Conservation (phyloP, 2,329 filamentous ascomycete species). For the Verticillium nonalfalfae region DNA sequence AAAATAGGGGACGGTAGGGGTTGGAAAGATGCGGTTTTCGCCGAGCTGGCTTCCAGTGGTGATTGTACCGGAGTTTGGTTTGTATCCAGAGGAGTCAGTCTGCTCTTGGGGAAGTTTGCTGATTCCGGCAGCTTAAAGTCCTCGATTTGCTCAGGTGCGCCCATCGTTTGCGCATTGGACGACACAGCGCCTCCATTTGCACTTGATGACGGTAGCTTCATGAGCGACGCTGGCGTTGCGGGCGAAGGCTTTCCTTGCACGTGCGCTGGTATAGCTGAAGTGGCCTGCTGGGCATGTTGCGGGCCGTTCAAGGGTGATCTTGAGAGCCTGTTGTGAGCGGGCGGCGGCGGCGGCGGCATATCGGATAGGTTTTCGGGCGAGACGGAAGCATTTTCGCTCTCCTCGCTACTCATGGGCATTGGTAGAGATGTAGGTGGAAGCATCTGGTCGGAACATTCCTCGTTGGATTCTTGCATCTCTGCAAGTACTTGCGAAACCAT, state of each 20-base stretch:
- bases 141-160: conserved; percentile 47
- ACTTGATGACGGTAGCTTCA: conserved; percentile 61
- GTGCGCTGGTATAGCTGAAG: conserved; percentile 15
- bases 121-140: conserved; percentile 69
- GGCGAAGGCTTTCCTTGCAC: conserved; percentile 47
- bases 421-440: conserved; percentile 11
- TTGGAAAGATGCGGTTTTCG: conserved; percentile 42
- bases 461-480: conserved; percentile 40
- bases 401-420: conserved; percentile 32
- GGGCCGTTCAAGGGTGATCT: conserved; percentile 63
- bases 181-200: conserved; percentile 31
- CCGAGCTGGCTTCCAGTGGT: conserved; percentile 27
- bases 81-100: conserved; percentile 44
- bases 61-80: conserved; percentile 34
- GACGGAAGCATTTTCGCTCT: conserved; percentile 58
- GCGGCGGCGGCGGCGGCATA: conserved; percentile 61
- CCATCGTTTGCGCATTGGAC: conserved; percentile 31
- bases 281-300: conserved; percentile 29
- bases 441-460: conserved; percentile 24
- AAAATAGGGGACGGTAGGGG: conserved; percentile 43
- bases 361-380: conserved; percentile 58
- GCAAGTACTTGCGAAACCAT: conserved; percentile 49
- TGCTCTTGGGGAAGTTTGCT: conserved; percentile 35
- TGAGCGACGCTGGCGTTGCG: conserved; percentile 82
- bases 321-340: conserved; percentile 53